Percentiles rank a stretch among this genome's conserved stretches.
Evolutionary conservation across 176 grass and related monocot genomes (phyloP).

Genomic region (Raddia distichophylla): DNA sequence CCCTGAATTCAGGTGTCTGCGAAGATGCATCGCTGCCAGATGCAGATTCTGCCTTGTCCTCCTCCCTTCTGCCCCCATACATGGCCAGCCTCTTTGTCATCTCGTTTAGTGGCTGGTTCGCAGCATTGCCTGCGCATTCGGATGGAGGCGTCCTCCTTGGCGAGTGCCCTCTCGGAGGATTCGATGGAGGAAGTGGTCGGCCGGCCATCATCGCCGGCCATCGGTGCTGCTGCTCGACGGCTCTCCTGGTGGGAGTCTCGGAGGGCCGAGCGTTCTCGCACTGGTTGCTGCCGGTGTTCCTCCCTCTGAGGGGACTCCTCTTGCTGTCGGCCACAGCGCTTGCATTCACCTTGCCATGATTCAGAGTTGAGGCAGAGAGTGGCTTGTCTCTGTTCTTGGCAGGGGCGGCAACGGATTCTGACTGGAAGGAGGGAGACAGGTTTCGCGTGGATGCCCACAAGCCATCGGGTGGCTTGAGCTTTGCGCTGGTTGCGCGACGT

Average conservation of each 20-base stretch:
- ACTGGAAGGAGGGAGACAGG: constrained; percentile 46
- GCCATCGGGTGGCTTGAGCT: constrained; percentile 22
- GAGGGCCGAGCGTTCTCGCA: constrained; percentile 39
- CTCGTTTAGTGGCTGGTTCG: constrained; percentile 28
- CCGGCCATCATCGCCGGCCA: constrained; percentile 54
- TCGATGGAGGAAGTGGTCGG: constrained; percentile 28
- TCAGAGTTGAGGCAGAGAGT: constrained; percentile 18
- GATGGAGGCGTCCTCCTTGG: constrained; percentile 22
- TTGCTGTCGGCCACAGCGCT: constrained; percentile 38
- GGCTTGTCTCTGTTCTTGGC: constrained; percentile 49
- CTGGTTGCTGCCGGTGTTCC: constrained; percentile 45
- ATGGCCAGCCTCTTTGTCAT: constrained; percentile 19
- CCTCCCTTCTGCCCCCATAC: constrained; percentile 38
- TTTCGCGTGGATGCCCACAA: constrained; percentile 61
- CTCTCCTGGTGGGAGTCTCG: constrained; percentile 13
- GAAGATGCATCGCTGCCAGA: constrained; percentile 41
- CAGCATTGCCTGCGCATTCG: constrained; percentile 27
- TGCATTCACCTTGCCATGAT: constrained; percentile 18
- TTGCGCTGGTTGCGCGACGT: constrained; percentile 18
- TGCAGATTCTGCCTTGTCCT: constrained; percentile 16
- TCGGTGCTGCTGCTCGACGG: constrained; percentile 50
- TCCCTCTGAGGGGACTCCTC: constrained; percentile 57
- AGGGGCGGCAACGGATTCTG: constrained; percentile 36
- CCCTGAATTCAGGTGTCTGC: constrained; percentile 19
- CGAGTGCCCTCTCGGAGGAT: constrained; percentile 9